Evolutionary conservation across 331 rosid species (phyloP).

Genomic region (Prunus yedoensis): DNA sequence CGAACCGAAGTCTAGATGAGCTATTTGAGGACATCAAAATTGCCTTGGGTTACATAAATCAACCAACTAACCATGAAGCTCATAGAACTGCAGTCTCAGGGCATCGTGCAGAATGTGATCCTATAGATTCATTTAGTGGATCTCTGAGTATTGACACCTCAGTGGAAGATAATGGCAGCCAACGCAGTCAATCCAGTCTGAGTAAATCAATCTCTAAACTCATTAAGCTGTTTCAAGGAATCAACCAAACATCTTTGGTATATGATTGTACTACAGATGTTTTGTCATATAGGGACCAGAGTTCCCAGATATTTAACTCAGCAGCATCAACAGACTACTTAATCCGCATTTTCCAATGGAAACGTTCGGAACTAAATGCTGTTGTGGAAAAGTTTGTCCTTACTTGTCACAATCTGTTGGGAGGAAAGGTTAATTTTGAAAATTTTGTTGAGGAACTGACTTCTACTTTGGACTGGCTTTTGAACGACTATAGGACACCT

Average conservation of each 20-base stretch:
- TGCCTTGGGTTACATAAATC: conserved; percentile 38
- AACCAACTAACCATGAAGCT: conserved; percentile 29
- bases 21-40: conserved; percentile 38
- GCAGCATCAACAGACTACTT: conserved; percentile 34
- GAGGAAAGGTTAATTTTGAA: conserved; percentile 14
- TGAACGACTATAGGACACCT: conserved; percentile 16
- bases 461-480: conserved; percentile 26
- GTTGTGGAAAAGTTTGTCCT: conserved; percentile 2
- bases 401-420: conserved; percentile 12
- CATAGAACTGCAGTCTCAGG: conserved; percentile 20
- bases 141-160: conserved; percentile 11
- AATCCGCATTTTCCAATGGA: conserved; percentile 30
- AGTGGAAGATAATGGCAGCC: not conserved
- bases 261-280: conserved; percentile 26
- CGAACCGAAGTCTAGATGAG: conserved; percentile 36
- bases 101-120: conserved; percentile 29
- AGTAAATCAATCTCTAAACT: conserved; percentile 20
- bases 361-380: conserved; percentile 14
- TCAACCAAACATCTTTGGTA: conserved; percentile 20
- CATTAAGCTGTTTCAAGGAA: conserved; percentile 21
- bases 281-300: too few species aligned
- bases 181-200: not conserved
- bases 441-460: conserved; percentile 19
- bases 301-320: conserved; percentile 9
- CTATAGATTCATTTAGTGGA: conserved; percentile 12